Evolutionary conservation across 306 rosid species (phyloP), one percentile per base, ranked within the genome.

Genomic region (Quercus aquifolioides): DNA sequence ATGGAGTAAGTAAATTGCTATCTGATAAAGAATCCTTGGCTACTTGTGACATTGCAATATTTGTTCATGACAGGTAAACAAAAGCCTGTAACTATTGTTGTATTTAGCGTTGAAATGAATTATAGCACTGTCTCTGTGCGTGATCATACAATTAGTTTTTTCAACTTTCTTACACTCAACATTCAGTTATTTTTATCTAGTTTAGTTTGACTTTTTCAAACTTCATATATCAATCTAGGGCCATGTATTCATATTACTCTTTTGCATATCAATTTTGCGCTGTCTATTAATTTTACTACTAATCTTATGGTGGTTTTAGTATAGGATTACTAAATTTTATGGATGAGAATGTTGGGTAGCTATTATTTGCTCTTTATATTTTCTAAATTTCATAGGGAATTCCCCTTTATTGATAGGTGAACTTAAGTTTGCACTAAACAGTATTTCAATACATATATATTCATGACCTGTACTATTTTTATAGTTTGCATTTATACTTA

Each of bases 21-120:
- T 86, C 90, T 76, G 87, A 80, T 76, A 95, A 91, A 86, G 99
- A 91, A 79, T 90, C 98, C 83, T 85, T 95, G 90, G 98, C 99
- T 76, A 88, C 92, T 30, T 93, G 98, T 81, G 99, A 91, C 78
- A 85, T 95, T 54, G 99, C 98, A 43, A 86, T 93, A 80, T 93
- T 96, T 86, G 93, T 91, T 82, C 92, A 91, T 71, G 98, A 93
- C 89, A 90, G 99, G 99, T 93, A 78, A 87, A 78, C 51, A 43
- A 33, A 57, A 55, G 38, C n/a, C 21, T 49, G 25, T 49, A 49
- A 49, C n/a, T 5, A 26, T 60, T 12, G 33, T 71, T 30, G 41
- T 55, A 78, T 73, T 13, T 55, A 30, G 25, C 10, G 5, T 15
- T 74, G 17, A 55, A 6, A 46, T 71, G 21, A 73, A 76, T 71